Base-by-base conservation (phyloP, 2,329 filamentous ascomycete species). In the Leptographium flavum region DNA sequence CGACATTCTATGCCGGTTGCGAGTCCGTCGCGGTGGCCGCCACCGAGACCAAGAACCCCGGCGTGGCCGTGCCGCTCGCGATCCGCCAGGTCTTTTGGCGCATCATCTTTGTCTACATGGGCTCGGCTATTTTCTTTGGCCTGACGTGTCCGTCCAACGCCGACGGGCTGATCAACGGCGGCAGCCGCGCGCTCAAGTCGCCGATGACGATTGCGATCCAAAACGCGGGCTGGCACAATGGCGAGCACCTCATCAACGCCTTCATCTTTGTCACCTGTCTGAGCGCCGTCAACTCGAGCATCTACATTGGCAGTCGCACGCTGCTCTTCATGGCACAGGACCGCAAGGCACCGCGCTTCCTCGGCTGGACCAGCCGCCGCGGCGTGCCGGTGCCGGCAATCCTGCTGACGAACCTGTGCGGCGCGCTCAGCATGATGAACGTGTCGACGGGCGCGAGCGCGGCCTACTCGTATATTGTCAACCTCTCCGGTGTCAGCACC, bases 171-270 rank as follows among this genome's bases (percentile, higher is more conserved):
- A 53, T 60, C 19, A 53, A 56, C 32, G 60, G 56, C 9, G 55
- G 55, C 32, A 46, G 51, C 39, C 53, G 43, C 5, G 50, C 49
- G 1, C 68, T 68, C 1, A 64, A 71, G 53, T 65, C 60, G 57
- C 81, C 79, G 11, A 84, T 79, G 52, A 81, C 87, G 47, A 83
- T 49, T 50, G 83, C 82, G 17, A 76, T 81, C 30, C 68, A 71
- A 15, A 70, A 74, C 28, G 82, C 82, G 2, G 76, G 79, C 1
- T 80, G 87, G 48, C 67, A 66, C 6, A 79, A 71, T 4, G 71
- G 87, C 3, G 79, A 81, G 0, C 76, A 75, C 10, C 73, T 88
- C 42, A 78, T 88, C 60, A 88, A 88, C 57, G 82, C 81, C 30
- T 68, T 87, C 21, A 79, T 88, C 52, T 68, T 87, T 50, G 83